A percentile compares a stretch with the other conserved stretches of the same genome.
Conservation (phyloP, 257 asterid genomes). For the Fraxinus pennsylvanica region DNA sequence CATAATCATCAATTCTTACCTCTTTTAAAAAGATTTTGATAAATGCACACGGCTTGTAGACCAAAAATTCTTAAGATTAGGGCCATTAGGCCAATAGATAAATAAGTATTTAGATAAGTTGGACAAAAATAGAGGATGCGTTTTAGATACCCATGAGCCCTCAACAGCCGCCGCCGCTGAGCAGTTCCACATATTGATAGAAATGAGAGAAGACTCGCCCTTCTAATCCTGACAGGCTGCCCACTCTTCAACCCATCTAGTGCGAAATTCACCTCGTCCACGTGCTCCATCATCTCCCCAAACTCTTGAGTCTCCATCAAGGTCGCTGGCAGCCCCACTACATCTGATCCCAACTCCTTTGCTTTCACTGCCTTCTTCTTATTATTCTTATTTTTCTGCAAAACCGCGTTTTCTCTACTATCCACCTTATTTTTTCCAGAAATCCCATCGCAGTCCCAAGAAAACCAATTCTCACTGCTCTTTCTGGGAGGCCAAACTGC, state of each 20-base stretch:
- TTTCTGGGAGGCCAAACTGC: slow-evolving; percentile 35
- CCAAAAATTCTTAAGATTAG: background rate
- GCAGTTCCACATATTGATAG: slow-evolving; percentile 59
- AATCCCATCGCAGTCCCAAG: slow-evolving; percentile 34
- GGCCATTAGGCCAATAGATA: slow-evolving; percentile 12
- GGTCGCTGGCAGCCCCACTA: slow-evolving; percentile 52
- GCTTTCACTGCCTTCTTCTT: slow-evolving; percentile 26
- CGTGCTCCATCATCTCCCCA: slow-evolving; percentile 88
- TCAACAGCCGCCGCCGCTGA: slow-evolving; percentile 58
- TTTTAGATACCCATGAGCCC: slow-evolving; percentile 67
- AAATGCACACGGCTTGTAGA: background rate
- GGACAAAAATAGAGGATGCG: slow-evolving; percentile 18
- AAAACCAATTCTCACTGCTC: slow-evolving; percentile 22
- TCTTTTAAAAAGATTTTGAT: background rate
- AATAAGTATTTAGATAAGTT: background rate
- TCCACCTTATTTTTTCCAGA: slow-evolving; percentile 43
- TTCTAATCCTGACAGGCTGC: slow-evolving; percentile 63
- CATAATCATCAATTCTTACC: background rate
- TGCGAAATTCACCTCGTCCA: slow-evolving; percentile 88
- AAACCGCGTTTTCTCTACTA: slow-evolving; percentile 38
- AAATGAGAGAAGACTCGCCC: slow-evolving; percentile 68
- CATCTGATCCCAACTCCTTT: slow-evolving; percentile 38
- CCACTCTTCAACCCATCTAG: slow-evolving; percentile 89
- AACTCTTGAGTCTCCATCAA: slow-evolving; percentile 89
- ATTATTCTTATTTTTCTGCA: slow-evolving; percentile 53